Conservation (phyloP, 768 basidiomycete genomes). For the Mycena olivaceomarginata region DNA sequence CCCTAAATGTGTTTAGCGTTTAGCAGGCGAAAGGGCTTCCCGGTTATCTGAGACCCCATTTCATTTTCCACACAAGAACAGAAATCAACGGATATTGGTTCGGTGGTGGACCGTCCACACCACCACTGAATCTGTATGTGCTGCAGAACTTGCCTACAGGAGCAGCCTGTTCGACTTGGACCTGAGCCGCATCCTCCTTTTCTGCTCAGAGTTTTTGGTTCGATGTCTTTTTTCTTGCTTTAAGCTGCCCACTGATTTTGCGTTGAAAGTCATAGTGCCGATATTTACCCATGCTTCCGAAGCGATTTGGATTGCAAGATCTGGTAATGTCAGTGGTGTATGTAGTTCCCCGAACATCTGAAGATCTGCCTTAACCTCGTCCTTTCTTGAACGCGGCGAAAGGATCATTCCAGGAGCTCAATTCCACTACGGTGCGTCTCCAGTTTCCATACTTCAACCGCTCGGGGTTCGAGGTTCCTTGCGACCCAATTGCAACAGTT, state of each 20-base stretch:
- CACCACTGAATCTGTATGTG: no score
- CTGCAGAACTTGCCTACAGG: no score
- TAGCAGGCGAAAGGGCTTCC: no score
- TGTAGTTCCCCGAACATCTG: not conserved
- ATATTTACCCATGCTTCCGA: not conserved
- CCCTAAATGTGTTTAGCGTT: no score
- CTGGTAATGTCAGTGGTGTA: not conserved
- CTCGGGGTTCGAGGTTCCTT: conserved; percentile 4
- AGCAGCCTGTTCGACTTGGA: no score
- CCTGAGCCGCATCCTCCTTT: not conserved
- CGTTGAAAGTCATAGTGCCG: not conserved
- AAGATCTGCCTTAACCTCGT: not conserved
- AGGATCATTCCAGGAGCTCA: not conserved
- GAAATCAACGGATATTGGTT: no score
- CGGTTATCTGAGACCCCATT: no score
- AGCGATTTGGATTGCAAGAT: not conserved
- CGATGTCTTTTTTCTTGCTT: not conserved
- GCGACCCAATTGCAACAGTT: conserved; percentile 3
- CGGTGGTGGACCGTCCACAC: no score
- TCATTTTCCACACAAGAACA: no score
- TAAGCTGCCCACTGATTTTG: not conserved
- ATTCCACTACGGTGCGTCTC: not conserved
- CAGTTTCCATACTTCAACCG: no score
- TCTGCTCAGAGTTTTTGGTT: not conserved
- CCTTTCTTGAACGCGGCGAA: not conserved